Base-by-base conservation (phyloP, 2,329 filamentous ascomycete genomes). In the Neoarthrinium moseri region DNA sequence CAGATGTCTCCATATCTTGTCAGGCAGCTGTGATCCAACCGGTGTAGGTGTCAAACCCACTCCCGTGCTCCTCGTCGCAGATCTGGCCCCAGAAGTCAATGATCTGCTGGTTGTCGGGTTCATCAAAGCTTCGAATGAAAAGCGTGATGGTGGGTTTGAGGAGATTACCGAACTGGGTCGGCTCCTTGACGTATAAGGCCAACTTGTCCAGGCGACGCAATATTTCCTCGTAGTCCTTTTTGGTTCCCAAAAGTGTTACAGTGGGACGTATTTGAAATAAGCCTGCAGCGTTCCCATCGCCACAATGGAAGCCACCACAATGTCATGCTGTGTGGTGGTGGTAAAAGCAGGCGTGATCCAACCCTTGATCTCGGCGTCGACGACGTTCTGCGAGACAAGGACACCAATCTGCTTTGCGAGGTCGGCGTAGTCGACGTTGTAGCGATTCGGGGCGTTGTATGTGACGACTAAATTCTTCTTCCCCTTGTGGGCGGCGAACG, bases 261-360 rank as follows among this genome's bases (percentile, higher is more conserved):
- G 68, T 69, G 0, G 78, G 1, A 4, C 46, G 50, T 69, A 74
- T 1, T 35, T 45, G 48, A 79, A 80, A 51, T 77, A 80, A 17
- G 69, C 64, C 52, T 77, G 69, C 62, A 78, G 57, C 0, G 68
- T 59, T 2, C 70, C 73, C 74, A 81, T 79, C 63, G 80, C 72
- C 2, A 77, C 37, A 3, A 80, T 61, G 0, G 69, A 60, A 0
- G 72, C 71, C 2, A 71, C 64, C 1, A 70, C 58, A 5, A 54
- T 54, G 54, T 82, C 78, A 0, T 53, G 53, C 2, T 63, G 49
- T 0, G 66, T 72, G 0, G 77, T 80, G 0, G 78, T 83, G 5
- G 62, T 69, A 51, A 81, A 82, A 3, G 58, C 50, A 0, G 77
- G 78, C 52, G 78, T 29, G 26, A 29, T 29, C 26, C 26, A 29